Percentiles rank a stretch among this genome's conserved stretches.
Conservation (phyloP, 345 rosid species). For the Moricandia moricandioides region DNA sequence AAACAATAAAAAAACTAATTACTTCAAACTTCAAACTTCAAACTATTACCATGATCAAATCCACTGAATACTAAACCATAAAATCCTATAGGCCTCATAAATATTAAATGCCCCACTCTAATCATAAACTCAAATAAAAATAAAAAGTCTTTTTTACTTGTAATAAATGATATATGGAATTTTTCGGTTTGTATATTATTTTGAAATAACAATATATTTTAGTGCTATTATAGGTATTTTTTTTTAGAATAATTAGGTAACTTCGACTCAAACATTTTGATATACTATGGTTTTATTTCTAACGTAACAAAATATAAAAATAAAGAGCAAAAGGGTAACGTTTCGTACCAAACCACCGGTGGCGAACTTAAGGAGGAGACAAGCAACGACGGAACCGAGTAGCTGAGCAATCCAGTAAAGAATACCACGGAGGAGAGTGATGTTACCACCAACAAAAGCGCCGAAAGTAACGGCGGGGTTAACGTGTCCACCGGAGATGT, state of each 20-base stretch:
- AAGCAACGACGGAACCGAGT: constrained; percentile 77
- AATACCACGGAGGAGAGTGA: constrained; percentile 80
- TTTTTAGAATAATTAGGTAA: background rate
- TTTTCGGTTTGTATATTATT: no score
- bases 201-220: no score
- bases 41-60: no score
- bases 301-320: background rate
- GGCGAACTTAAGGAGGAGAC: constrained; percentile 73
- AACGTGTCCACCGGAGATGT: constrained; percentile 94
- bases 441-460: constrained; percentile 80
- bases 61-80: no score
- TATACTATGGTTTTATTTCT: background rate
- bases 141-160: no score
- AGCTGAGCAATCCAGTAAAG: constrained; percentile 92
- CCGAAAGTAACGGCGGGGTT: constrained; percentile 95
- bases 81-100: no score
- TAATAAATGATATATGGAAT: no score
- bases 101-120: no score
- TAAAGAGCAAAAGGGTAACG: background rate
- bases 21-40: no score
- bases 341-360: constrained; percentile 65
- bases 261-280: background rate
- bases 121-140: no score
- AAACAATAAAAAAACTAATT: no score
- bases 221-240: no score